A percentile compares a stretch with the other conserved stretches of the same genome.
phyloP scores from a whole-genome alignment of 208 protist species.

The Acanthamoeba healyi region DNA sequence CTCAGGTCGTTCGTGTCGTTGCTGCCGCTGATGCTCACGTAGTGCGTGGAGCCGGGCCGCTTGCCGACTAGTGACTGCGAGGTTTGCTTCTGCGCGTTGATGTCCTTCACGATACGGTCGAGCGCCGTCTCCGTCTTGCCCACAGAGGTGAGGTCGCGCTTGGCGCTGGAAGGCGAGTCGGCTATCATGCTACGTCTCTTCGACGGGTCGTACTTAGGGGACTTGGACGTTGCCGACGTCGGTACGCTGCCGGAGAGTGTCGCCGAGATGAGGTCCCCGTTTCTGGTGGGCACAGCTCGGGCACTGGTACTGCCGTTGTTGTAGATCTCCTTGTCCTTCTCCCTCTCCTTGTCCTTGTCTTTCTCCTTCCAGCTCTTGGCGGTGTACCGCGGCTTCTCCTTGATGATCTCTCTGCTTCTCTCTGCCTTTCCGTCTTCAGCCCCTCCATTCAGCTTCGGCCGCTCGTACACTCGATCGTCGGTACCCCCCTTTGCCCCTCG shows the following conservation, averaged over 20 bases:
- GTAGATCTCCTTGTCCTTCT: background rate
- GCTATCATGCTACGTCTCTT: background rate
- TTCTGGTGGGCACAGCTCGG: background rate
- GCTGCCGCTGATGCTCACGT: background rate
- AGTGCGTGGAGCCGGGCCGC: background rate
- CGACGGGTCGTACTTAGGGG: background rate
- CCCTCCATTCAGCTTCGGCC: background rate
- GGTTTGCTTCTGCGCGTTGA: background rate
- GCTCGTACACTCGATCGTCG: background rate
- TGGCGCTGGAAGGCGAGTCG: background rate
- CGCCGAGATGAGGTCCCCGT: background rate
- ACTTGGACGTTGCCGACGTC: background rate
- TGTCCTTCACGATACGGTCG: background rate
- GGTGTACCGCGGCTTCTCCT: background rate
- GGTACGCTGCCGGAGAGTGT: background rate
- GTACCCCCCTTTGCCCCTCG: background rate
- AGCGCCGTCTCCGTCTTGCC: background rate
- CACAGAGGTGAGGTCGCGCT: background rate
- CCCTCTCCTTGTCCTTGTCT: background rate
- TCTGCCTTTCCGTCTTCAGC: background rate
- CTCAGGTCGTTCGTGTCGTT: background rate
- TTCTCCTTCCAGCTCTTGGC: slow-evolving; percentile 35
- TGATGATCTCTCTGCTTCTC: background rate
- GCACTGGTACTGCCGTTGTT: background rate
- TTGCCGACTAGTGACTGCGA: background rate